Conservation (phyloP, 2,329 filamentous ascomycete genomes). For the Hymenoscyphus linearis region DNA sequence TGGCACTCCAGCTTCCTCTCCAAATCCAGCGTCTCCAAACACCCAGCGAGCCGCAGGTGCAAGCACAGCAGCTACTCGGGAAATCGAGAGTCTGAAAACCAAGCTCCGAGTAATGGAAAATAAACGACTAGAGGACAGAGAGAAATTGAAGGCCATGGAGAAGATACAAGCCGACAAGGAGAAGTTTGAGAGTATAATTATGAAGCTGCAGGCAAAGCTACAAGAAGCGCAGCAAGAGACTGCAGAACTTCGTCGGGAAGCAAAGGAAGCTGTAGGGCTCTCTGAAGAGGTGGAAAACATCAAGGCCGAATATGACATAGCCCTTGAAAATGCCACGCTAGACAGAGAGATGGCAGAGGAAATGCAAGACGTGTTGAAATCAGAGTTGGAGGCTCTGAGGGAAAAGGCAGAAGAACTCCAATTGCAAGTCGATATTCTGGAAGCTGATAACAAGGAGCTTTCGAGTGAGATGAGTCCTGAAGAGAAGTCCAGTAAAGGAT, state of each 20-base stretch:
- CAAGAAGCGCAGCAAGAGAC: slow-evolving; percentile 80
- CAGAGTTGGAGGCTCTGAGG: slow-evolving; percentile 73
- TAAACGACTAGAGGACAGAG: slow-evolving; percentile 77
- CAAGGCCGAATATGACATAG: slow-evolving; percentile 78
- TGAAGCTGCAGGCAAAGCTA: slow-evolving; percentile 85
- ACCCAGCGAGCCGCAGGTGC: slow-evolving; percentile 19
- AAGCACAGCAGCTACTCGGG: slow-evolving; percentile 38
- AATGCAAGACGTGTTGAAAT: slow-evolving; percentile 74
- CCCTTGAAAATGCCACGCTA: slow-evolving; percentile 79
- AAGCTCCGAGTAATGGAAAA: slow-evolving; percentile 85
- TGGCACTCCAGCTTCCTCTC: slow-evolving; percentile 22
- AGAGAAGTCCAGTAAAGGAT: slow-evolving; percentile 79
- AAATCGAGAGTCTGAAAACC: slow-evolving; percentile 82
- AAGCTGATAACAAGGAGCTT: slow-evolving; percentile 81
- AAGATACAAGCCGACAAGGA: slow-evolving; percentile 71
- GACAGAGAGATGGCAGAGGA: slow-evolving; percentile 97
- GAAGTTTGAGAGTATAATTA: slow-evolving; percentile 76
- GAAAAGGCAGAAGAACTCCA: slow-evolving; percentile 76
- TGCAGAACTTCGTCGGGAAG: slow-evolving; percentile 65
- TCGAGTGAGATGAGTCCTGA: slow-evolving; percentile 81
- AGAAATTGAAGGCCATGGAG: slow-evolving; percentile 75
- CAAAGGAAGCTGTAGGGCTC: slow-evolving; percentile 69
- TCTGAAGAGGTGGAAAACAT: slow-evolving; percentile 66
- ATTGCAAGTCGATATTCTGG: slow-evolving; percentile 79
- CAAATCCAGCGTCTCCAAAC: slow-evolving; percentile 23